Conservation (phyloP, 2,329 filamentous ascomycete genomes). For the Monosporascus sp. region DNA sequence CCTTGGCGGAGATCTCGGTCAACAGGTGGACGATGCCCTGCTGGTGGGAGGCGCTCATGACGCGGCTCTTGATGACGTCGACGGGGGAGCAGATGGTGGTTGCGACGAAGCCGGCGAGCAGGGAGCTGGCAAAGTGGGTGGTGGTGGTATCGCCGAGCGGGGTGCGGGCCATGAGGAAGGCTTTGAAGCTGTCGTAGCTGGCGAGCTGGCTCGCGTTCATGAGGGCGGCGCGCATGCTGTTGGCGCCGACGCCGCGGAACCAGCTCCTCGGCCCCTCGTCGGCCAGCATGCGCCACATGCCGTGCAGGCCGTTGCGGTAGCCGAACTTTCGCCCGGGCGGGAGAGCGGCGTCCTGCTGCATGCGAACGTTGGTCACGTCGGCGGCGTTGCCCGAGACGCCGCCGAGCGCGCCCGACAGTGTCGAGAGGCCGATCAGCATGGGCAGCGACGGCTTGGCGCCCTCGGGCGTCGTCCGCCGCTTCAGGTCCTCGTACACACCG, state of each 20-base stretch:
- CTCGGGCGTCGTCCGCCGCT: slow-evolving; percentile 55
- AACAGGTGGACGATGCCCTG: slow-evolving; percentile 56
- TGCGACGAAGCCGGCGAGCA: slow-evolving; percentile 75
- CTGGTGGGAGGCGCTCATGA: slow-evolving; percentile 64
- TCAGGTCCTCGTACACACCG: slow-evolving; percentile 92
- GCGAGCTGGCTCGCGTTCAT: slow-evolving; percentile 85
- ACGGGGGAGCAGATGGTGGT: slow-evolving; percentile 81
- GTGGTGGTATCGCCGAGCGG: slow-evolving; percentile 64
- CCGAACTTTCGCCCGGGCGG: slow-evolving; percentile 70
- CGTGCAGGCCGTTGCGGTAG: slow-evolving; percentile 85
- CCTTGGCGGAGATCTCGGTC: slow-evolving; percentile 60
- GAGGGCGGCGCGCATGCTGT: slow-evolving; percentile 72
- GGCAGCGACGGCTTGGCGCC: slow-evolving; percentile 59
- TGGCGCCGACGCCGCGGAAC: slow-evolving; percentile 83
- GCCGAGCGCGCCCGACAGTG: slow-evolving; percentile 77
- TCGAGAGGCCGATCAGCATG: slow-evolving; percentile 77
- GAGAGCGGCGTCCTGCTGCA: slow-evolving; percentile 88
- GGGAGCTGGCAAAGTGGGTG: slow-evolving; percentile 73
- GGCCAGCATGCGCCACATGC: slow-evolving; percentile 78
- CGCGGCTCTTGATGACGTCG: slow-evolving; percentile 82
- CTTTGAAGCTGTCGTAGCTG: slow-evolving; percentile 80
- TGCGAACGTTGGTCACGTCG: slow-evolving; percentile 94
- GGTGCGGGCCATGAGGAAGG: slow-evolving; percentile 59
- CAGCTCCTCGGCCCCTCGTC: slow-evolving; percentile 72
- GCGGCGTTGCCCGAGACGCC: slow-evolving; percentile 90